phyloP scores from a whole-genome alignment of 345 rosid species.

The Brassica cretica region DNA sequence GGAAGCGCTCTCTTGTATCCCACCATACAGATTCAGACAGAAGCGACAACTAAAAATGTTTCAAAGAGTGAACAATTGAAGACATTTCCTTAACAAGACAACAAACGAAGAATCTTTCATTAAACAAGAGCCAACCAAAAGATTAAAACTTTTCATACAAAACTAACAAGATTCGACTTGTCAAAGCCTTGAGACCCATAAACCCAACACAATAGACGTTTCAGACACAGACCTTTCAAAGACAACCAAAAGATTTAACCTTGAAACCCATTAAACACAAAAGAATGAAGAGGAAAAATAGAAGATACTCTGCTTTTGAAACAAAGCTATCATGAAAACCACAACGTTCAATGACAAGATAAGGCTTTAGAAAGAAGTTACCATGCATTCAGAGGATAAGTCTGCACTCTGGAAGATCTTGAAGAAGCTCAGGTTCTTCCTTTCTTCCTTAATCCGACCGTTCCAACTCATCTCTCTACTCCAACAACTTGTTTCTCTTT shows the following conservation, averaged over 20 bases:
- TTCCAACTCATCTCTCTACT: conserved; percentile 13
- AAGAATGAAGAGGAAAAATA: neutral
- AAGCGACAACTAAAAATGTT: no score
- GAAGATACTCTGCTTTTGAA: neutral
- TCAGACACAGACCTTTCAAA: neutral
- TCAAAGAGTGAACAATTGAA: neutral
- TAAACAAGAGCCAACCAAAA: neutral
- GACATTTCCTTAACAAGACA: neutral
- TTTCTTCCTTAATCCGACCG: neutral
- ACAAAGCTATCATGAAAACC: conserved; percentile 2
- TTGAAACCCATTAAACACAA: neutral
- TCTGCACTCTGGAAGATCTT: conserved; percentile 29
- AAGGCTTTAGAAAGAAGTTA: conserved; percentile 3
- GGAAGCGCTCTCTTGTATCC: conserved; percentile 31
- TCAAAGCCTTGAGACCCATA: neutral
- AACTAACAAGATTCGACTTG: neutral
- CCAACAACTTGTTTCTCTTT: neutral
- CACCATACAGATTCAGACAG: neutral
- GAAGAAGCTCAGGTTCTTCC: conserved; percentile 20
- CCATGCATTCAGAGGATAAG: conserved; percentile 30
- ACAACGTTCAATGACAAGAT: neutral
- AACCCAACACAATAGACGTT: neutral
- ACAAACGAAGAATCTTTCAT: neutral
- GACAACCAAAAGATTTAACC: neutral
- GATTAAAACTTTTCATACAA: neutral